Conservation (phyloP, 345 rosid genomes). For the Angophora floribunda region DNA sequence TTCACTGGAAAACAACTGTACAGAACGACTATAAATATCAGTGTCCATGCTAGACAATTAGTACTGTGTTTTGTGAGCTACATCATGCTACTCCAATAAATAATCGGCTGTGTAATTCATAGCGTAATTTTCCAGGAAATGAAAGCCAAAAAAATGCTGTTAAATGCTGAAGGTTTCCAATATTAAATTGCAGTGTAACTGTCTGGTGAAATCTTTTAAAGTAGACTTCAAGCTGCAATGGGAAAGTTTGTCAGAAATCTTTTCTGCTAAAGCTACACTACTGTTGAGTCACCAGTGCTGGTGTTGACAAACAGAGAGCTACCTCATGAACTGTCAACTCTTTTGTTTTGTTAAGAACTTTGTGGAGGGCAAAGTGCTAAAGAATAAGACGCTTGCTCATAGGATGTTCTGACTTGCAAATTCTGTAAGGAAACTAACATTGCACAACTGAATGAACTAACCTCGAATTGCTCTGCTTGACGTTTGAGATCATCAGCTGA, state of each 20-base stretch:
- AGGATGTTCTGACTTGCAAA: not conserved
- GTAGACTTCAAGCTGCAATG: not conserved
- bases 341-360: not conserved
- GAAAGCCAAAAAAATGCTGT: not conserved
- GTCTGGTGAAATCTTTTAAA: not conserved
- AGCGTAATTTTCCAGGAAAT: not conserved
- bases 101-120: not conserved
- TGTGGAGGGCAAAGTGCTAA: not conserved
- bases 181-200: not conserved
- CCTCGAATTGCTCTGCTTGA: slow-evolving; percentile 43
- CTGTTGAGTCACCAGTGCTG: not conserved
- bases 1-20: slow-evolving; percentile 34
- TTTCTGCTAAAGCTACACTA: not conserved
- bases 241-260: not conserved
- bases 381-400: not conserved
- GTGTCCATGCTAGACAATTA: not conserved
- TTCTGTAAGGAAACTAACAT: not conserved
- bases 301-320: not conserved
- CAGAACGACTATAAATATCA: not conserved
- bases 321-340: not conserved
- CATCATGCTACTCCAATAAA: not conserved
- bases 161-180: not conserved
- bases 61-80: not conserved
- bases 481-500: slow-evolving; percentile 41
- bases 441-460: not conserved